Evolutionary conservation across 2,329 filamentous ascomycete species (phyloP).

Genomic region (Pseudomassariella vexata): DNA sequence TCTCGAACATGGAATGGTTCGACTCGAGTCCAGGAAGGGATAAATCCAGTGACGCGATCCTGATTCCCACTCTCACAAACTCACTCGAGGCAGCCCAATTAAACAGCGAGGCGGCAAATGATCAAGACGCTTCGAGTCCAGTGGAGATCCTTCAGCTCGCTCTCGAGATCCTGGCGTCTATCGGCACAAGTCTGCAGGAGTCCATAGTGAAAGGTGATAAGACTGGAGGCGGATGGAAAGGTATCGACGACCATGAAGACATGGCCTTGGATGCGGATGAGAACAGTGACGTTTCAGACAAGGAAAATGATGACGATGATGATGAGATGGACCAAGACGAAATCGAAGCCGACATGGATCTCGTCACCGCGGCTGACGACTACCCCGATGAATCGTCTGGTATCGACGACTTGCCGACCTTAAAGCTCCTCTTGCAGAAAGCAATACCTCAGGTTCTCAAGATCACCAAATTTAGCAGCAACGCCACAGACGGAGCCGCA

Average conservation of each 20-base stretch:
- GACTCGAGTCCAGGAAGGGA: slow-evolving; percentile 43
- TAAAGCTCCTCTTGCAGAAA: slow-evolving; percentile 39
- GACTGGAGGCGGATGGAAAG: slow-evolving; percentile 25
- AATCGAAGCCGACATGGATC: slow-evolving; percentile 59
- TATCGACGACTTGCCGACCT: slow-evolving; percentile 48
- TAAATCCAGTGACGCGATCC: slow-evolving; percentile 42
- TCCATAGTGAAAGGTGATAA: slow-evolving; percentile 40
- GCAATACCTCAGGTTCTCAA: slow-evolving; percentile 43
- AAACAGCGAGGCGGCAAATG: slow-evolving; percentile 21
- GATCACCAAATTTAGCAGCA: slow-evolving; percentile 34
- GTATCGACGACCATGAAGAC: slow-evolving; percentile 27
- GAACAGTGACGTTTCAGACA: slow-evolving; percentile 24
- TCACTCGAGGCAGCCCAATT: slow-evolving; percentile 30
- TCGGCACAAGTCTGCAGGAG: slow-evolving; percentile 53
- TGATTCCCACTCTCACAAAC: slow-evolving; percentile 39
- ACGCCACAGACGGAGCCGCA: slow-evolving; percentile 32
- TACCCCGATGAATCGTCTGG: slow-evolving; percentile 34
- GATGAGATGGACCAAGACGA: slow-evolving; percentile 53
- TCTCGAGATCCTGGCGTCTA: slow-evolving; percentile 58
- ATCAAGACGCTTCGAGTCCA: slow-evolving; percentile 31
- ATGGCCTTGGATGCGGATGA: slow-evolving; percentile 30
- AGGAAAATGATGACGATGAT: slow-evolving; percentile 22
- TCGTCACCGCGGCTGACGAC: slow-evolving; percentile 47
- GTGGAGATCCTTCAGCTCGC: slow-evolving; percentile 47
- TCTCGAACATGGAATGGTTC: slow-evolving; percentile 46